Percentiles rank a stretch among this genome's conserved stretches.
Conservation (phyloP, 306 rosid genomes). For the Prunus davidiana region DNA sequence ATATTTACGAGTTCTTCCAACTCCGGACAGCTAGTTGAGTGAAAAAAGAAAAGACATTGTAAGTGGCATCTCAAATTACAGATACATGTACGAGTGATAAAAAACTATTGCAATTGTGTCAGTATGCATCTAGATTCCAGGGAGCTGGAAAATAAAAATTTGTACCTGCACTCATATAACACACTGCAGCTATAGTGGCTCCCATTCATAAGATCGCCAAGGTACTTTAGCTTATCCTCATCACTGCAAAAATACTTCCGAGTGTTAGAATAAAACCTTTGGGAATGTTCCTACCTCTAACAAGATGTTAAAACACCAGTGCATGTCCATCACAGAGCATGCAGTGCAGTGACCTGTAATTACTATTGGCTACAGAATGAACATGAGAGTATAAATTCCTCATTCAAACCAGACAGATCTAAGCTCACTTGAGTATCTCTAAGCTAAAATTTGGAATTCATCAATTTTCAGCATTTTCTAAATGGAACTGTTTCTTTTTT, state of each 20-base stretch:
- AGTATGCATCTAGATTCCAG: not conserved
- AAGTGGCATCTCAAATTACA: too few relatives aligned
- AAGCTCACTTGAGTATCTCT: too few relatives aligned
- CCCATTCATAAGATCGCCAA: slow-evolving; percentile 93
- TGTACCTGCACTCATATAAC: slow-evolving; percentile 95
- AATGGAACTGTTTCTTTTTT: not conserved
- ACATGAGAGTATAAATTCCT: not conserved
- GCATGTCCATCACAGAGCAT: too few relatives aligned
- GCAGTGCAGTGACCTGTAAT: too few relatives aligned
- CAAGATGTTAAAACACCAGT: not conserved
- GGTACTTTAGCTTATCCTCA: slow-evolving; percentile 70
- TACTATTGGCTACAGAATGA: too few relatives aligned
- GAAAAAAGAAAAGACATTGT: slow-evolving; percentile 2
- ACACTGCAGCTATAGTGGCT: slow-evolving; percentile 96
- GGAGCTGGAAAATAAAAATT: not conserved
- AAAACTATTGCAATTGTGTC: not conserved
- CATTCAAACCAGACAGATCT: too few relatives aligned
- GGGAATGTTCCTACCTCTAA: not conserved
- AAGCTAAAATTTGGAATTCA: too few relatives aligned
- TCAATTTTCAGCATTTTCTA: too few relatives aligned
- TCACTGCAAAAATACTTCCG: slow-evolving; percentile 54
- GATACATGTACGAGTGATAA: not conserved
- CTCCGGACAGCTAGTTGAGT: slow-evolving; percentile 75
- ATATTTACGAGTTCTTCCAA: slow-evolving; percentile 80
- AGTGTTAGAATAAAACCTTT: not conserved